Evolutionary conservation across 176 grass and related monocot genomes (phyloP), one percentile per base, ranked within the genome.

Genomic region (Elaeis guineensis): DNA sequence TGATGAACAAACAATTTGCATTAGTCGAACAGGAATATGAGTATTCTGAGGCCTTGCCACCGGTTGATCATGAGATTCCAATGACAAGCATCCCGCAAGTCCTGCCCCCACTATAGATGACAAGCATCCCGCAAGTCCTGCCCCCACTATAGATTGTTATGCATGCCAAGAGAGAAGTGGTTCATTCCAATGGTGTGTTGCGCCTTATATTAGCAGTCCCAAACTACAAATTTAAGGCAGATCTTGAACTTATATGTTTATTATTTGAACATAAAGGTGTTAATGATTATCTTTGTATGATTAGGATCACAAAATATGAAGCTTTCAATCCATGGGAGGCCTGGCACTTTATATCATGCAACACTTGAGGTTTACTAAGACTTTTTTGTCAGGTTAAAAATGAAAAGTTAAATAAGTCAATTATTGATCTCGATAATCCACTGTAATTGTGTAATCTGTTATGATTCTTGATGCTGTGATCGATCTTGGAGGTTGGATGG

Each of bases 121-220:
- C 6, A 5, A 23, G 5, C 17, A 1, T 54, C 0, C 15, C 57
- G 16, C 15, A 2, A 50, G n/a, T 25, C 17, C 48, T 51, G 5
- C 50, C 32, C 22, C 24, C 49, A 16, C 20, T 7, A 50, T 89
- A 23, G 81, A 79, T 51, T 81, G 81, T 58, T 72, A 62, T 4
- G 62, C 55, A 12, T 89, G 81, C 72, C 75, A 81, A 20, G 7
- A 70, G 86, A 65, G 78, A 81, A 75, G 54, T 89, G 21, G 3
- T 79, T 57, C 86, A 89, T 14, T 65, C 62, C 3, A 78, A 89
- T 39, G 86, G 86, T 85, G 58, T 55, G 17, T 62, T 58, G 5
- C 5, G 14, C 19, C 16, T 62, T 1, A 14, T 21, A 12, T 19
- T 55, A 26, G 25, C 25, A 26, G 25, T 26, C 25, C 25, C 25